Evolutionary conservation across 2,329 filamentous ascomycete species (phyloP), one percentile per base, ranked within the genome.

Genomic region (Stagonosporopsis vannaccii): DNA sequence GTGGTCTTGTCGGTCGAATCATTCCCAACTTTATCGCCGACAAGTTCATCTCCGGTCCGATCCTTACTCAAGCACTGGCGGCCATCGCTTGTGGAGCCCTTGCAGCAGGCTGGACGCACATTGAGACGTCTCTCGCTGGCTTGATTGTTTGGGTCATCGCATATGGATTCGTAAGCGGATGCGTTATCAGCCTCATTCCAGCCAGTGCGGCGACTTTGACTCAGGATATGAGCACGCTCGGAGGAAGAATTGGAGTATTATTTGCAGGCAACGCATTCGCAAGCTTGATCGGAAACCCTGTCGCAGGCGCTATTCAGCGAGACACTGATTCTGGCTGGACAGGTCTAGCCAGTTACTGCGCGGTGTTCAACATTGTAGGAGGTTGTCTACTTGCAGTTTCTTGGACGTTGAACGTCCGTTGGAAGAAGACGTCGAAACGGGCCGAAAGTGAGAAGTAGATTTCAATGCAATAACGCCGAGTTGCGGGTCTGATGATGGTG

Each of bases 21-120:
- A 53, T 84, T 2, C 79, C 81, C 0, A 82, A 81, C 20, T 78
- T 78, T 49, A 54, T 86, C 6, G 84, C 83, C 1, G 83, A 86
- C 68, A 77, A 74, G 11, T 72, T 59, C 23, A 17, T 48, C 64
- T 82, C 8, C 82, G 85, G 2, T 77, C 77, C 83, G 20, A 77
- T 84, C 13, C 77, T 83, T 0, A 78, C 80, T 32, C 77, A 76
- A 2, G 61, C 78, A 6, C 51, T 78, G 4, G 73, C 82, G 8
- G 79, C 78, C 4, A 67, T 81, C 32, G 72, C 64, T 71, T 84
- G 47, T 83, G 81, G 59, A 76, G 77, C 48, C 2, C 39, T 88
- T 84, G 85, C 58, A 40, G 52, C 47, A 13, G 53, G 48, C 12
- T 62, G 59, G 56, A 51, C 52, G 3, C 53, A 49, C 20, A 57